Evolutionary conservation across 2,329 filamentous ascomycete species (phyloP).

Genomic region (Trichoderma pleuroti): DNA sequence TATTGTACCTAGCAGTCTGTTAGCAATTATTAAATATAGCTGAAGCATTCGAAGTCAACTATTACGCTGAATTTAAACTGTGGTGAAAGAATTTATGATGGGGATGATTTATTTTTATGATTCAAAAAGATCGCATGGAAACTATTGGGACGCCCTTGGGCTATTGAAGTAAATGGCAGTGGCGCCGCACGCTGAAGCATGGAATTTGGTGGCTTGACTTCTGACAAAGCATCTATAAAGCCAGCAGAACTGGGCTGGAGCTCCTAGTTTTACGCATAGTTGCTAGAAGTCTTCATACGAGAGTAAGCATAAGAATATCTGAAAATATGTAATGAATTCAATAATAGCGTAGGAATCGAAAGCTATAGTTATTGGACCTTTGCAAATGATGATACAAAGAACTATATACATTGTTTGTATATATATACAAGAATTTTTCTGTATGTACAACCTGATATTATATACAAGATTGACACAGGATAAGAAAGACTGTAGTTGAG

Average conservation of each 20-base stretch:
- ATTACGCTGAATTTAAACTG: not conserved
- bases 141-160: no score
- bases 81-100: not conserved
- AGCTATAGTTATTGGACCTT: not conserved
- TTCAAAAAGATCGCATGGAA: no score
- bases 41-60: not conserved
- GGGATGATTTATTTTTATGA: no score
- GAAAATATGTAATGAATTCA: not conserved
- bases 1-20: not conserved
- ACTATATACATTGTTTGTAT: not conserved
- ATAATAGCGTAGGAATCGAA: not conserved
- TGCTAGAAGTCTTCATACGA: not conserved
- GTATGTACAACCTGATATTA: not conserved
- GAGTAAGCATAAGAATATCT: not conserved
- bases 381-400: not conserved
- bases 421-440: not conserved
- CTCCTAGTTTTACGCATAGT: no score
- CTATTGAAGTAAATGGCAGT: no score
- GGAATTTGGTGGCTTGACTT: no score
- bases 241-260: no score
- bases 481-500: not conserved
- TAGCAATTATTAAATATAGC: not conserved
- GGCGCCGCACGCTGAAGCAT: no score
- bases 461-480: not conserved
- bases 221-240: no score